Percentiles rank a stretch among this genome's conserved stretches.
phyloP scores from a whole-genome alignment of 108 stramenopile species.

The Nitzschia palea region DNA sequence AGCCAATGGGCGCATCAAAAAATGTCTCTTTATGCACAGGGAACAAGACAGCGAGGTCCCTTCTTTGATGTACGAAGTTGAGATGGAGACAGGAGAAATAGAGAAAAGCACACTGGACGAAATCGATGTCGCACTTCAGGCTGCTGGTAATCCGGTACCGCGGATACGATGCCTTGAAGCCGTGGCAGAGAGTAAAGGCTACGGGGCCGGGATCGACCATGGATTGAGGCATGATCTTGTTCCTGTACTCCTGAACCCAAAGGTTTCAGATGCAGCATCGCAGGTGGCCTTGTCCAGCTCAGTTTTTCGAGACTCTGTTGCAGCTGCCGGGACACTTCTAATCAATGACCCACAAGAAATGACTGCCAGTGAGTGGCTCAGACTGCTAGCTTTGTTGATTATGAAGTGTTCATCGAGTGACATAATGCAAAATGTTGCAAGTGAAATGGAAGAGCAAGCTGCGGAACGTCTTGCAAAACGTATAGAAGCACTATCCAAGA shows the following conservation, averaged over 20 bases:
- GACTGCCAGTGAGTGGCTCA: slow-evolving; percentile 70
- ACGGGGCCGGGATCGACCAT: slow-evolving; percentile 62
- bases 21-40: slow-evolving; percentile 25
- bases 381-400: slow-evolving; percentile 60
- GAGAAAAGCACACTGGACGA: slow-evolving; percentile 57
- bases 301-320: slow-evolving; percentile 73
- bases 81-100: slow-evolving; percentile 30
- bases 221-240: slow-evolving; percentile 58
- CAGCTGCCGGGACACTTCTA: slow-evolving; percentile 52
- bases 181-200: slow-evolving; percentile 77
- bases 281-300: slow-evolving; percentile 66
- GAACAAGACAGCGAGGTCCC: slow-evolving; percentile 27
- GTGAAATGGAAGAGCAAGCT: slow-evolving; percentile 55
- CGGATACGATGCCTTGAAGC: slow-evolving; percentile 68
- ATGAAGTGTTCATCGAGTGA: slow-evolving; percentile 83
- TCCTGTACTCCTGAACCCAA: slow-evolving; percentile 74
- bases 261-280: slow-evolving; percentile 75
- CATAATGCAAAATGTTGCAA: slow-evolving; percentile 57
- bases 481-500: slow-evolving; percentile 22
- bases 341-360: slow-evolving; percentile 60
- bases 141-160: slow-evolving; percentile 46
- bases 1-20: slow-evolving; percentile 12
- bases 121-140: slow-evolving; percentile 56
- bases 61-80: slow-evolving; percentile 58
- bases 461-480: slow-evolving; percentile 42